phyloP scores from a whole-genome alignment of 352 stramenopile genomes.

The Elongisporangium anandrum region DNA sequence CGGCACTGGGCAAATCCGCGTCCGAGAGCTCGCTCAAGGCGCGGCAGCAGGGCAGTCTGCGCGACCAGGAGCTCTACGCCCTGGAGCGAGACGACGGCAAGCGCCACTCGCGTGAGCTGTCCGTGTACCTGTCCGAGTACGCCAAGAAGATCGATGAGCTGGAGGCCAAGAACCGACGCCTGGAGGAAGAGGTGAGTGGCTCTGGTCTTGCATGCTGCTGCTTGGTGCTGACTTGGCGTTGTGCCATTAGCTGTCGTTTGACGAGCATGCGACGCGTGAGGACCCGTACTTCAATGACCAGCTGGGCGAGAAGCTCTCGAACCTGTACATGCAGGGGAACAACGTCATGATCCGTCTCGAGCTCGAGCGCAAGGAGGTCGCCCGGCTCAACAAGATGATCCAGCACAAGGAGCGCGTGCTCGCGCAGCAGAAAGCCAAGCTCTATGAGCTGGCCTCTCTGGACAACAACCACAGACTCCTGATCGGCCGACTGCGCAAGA shows the following conservation, averaged over 20 bases:
- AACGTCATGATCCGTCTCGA: conserved; percentile 79
- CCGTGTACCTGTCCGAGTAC: conserved; percentile 60
- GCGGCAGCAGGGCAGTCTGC: conserved; percentile 38
- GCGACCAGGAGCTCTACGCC: conserved; percentile 65
- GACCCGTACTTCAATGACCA: conserved; percentile 79
- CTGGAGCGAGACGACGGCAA: conserved; percentile 74
- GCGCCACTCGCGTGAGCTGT: conserved; percentile 62
- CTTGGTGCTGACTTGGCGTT: conserved; percentile 7
- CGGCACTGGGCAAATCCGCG: conserved; percentile 9
- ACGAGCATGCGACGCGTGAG: conserved; percentile 56
- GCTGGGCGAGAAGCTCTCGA: conserved; percentile 68
- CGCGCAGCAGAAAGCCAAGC: conserved; percentile 66
- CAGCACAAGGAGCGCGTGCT: conserved; percentile 56
- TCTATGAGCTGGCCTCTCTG: conserved; percentile 67
- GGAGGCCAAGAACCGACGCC: conserved; percentile 68
- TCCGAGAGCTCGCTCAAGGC: conserved; percentile 25
- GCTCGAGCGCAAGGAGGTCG: conserved; percentile 70
- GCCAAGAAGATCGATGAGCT: conserved; percentile 74
- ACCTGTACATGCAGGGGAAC: conserved; percentile 75
- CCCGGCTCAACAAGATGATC: conserved; percentile 55
- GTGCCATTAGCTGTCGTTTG: conserved; percentile 56
- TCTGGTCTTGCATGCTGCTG: background rate
- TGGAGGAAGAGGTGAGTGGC: conserved; percentile 62
- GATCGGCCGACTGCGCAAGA: conserved; percentile 61
- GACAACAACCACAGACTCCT: conserved; percentile 68